Base-by-base conservation (phyloP, 345 rosid species). In the Passiflora organensis region DNA sequence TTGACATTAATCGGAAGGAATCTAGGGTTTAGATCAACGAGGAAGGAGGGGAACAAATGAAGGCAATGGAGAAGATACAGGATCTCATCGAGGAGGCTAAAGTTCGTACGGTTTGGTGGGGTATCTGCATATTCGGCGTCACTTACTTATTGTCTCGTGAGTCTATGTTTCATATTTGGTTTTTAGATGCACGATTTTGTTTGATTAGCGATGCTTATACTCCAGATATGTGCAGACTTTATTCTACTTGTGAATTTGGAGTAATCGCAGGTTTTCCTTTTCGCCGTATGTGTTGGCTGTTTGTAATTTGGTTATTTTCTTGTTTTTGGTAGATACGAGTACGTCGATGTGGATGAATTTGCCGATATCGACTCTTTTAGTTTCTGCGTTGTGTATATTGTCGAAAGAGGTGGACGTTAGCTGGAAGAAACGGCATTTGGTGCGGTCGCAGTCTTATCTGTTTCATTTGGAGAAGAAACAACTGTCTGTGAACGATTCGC, bases 41-140 rank as follows among this genome's bases (percentile, higher is more conserved):
- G 23, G 11, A 17, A 6, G 51, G 2, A 10, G 24, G 11, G 10
- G 6, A 46, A 4, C 13, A 52, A 24, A 63, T 80, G 96, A 87
- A 79, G 84, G 66, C 86, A 59, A 82, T 85, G 87, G 88, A 82
- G 77, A 85, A 82, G 58, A 77, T 94, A 68, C 81, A 85, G 59
- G 99, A 94, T 87, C 97, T 94, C 72, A 78, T 94, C 60, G 96
- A 94, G 59, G 99, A 94, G 60, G 97, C 88, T 18, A 89, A 89
- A 72, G 38, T 79, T 45, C 83, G 99, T 12, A 78, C 87, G 57
- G 84, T 89, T 37, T 85, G 86, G 85, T 94, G 99, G 99, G 77
- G 76, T 12, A 65, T 94, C 13, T 83, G 82, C 53, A 62, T 90
- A 72, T 94, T 87, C 65, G 60, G 76, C 59, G 74, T 87, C 59